Conservation (phyloP, 2,329 filamentous ascomycete species). For the Nothophoma quercina region DNA sequence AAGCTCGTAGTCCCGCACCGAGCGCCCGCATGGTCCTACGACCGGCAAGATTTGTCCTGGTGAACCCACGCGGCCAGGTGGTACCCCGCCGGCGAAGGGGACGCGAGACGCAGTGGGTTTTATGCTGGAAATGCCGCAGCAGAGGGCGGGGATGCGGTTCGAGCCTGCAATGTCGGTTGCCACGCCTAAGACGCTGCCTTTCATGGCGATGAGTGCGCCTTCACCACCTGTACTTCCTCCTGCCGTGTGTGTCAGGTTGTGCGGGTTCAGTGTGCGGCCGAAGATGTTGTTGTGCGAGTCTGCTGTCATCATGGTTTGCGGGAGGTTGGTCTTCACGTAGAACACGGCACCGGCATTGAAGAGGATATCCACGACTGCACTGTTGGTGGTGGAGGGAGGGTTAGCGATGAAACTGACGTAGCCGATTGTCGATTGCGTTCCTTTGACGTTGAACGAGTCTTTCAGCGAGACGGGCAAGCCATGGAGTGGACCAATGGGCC, state of each 20-base stretch:
- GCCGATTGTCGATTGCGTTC: constrained; percentile 65
- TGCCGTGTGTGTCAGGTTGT: constrained; percentile 65
- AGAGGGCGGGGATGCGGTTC: constrained; percentile 61
- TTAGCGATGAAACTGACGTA: constrained; percentile 58
- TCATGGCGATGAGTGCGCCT: constrained; percentile 65
- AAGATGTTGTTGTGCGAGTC: constrained; percentile 69
- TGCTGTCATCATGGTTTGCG: constrained; percentile 56
- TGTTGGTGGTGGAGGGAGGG: constrained; percentile 43
- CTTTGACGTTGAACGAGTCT: constrained; percentile 69
- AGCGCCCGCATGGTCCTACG: constrained; percentile 55
- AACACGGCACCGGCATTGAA: constrained; percentile 56
- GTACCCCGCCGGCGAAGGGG: constrained; percentile 43
- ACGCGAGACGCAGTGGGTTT: constrained; percentile 61
- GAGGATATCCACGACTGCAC: constrained; percentile 48
- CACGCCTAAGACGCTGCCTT: constrained; percentile 66
- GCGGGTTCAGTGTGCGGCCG: constrained; percentile 69
- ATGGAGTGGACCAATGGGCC: constrained; percentile 59
- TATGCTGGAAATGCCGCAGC: constrained; percentile 58
- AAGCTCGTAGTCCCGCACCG: constrained; percentile 51
- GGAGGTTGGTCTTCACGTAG: constrained; percentile 63
- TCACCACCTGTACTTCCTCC: constrained; percentile 74
- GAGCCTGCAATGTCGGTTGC: constrained; percentile 66
- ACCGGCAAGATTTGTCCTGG: constrained; percentile 47
- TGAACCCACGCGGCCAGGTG: constrained; percentile 41
- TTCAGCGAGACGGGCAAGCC: constrained; percentile 58